Evolutionary conservation across 2,329 filamentous ascomycete genomes (phyloP).

Genomic region (Sclerotiophoma versabilis): DNA sequence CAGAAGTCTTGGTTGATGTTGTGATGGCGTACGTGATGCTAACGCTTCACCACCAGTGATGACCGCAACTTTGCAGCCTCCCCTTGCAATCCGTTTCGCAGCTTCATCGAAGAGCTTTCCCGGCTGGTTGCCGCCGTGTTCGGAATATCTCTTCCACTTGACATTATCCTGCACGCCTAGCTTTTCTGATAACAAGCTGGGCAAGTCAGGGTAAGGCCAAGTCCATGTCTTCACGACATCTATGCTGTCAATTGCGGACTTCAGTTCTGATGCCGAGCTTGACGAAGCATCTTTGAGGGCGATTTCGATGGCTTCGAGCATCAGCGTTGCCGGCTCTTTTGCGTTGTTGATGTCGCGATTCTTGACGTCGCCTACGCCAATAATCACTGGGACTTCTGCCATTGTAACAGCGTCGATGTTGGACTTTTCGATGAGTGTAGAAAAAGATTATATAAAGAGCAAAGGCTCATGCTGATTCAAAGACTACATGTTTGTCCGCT

Average conservation of each 20-base stretch:
- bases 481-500: conserved; percentile 4
- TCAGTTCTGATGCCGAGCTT: conserved; percentile 46
- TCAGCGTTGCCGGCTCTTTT: conserved; percentile 66
- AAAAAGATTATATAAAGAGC: not conserved
- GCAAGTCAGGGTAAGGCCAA: conserved; percentile 69
- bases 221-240: conserved; percentile 70
- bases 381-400: conserved; percentile 59
- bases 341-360: conserved; percentile 61
- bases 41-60: conserved; percentile 71
- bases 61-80: conserved; percentile 64
- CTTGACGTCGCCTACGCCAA: conserved; percentile 68
- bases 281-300: conserved; percentile 61
- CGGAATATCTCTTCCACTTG: conserved; percentile 59
- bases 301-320: conserved; percentile 61
- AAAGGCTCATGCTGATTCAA: not conserved
- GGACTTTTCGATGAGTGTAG: too few relatives aligned
- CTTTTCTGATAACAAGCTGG: conserved; percentile 59
- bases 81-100: conserved; percentile 62
- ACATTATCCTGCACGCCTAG: conserved; percentile 58
- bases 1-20: not conserved
- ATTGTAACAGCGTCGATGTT: not conserved
- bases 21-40: conserved; percentile 59
- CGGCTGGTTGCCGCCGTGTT: conserved; percentile 70
- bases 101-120: conserved; percentile 69
- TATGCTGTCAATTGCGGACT: conserved; percentile 63